Conservation (phyloP, 129 eudicot species). For the Escallonia rubra region DNA sequence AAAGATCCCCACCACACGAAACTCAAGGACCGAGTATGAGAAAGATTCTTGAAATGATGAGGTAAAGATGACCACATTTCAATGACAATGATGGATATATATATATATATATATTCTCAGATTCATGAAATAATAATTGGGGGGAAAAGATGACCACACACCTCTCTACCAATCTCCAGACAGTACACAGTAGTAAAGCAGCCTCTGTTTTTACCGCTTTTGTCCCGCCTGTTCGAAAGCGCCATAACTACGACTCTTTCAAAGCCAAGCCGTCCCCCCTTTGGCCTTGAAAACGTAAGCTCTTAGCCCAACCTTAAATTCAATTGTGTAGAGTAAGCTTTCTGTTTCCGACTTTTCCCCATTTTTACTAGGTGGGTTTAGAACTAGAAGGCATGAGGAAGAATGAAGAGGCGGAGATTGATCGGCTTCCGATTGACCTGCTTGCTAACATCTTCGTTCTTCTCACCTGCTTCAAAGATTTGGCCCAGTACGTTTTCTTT, state of each 20-base stretch:
- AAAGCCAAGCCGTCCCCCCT: neutral
- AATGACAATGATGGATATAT: too few relatives aligned
- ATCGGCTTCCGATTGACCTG: slow-evolving; percentile 77
- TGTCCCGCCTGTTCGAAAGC: neutral
- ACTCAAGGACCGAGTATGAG: neutral
- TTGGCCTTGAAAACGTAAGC: neutral
- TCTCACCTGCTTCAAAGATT: slow-evolving; percentile 79
- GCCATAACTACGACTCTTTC: neutral
- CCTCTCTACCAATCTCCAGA: too few relatives aligned
- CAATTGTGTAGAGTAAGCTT: neutral
- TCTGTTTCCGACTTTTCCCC: neutral
- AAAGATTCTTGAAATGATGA: slow-evolving; percentile 10
- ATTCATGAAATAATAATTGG: too few relatives aligned
- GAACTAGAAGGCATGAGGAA: neutral
- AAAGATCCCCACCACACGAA: neutral
- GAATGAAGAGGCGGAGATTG: slow-evolving; percentile 53
- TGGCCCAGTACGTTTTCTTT: slow-evolving; percentile 64
- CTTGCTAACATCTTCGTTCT: slow-evolving; percentile 71
- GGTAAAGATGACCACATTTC: slow-evolving; percentile 17
- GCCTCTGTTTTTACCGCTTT: neutral
- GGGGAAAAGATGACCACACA: too few relatives aligned
- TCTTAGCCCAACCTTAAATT: neutral
- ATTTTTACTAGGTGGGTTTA: neutral
- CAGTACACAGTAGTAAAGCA: neutral
- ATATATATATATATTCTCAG: too few relatives aligned